Percentiles rank a stretch among this genome's conserved stretches.
Evolutionary conservation across 495 filamentous ascomycete species (phyloP).

Genomic region (Cudoniella acicularis): DNA sequence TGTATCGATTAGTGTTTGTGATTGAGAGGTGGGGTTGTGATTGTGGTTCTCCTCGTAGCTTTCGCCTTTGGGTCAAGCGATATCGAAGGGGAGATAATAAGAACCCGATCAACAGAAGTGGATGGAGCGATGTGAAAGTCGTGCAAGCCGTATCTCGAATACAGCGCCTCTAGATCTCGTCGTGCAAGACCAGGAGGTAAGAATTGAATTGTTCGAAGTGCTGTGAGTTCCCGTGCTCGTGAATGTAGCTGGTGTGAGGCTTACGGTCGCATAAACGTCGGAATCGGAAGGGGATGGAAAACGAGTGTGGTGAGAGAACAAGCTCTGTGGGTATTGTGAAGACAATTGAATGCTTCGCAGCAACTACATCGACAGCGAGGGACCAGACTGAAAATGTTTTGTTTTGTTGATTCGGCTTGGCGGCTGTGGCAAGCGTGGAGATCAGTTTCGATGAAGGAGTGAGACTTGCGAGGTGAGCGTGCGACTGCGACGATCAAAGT

Average conservation of each 20-base stretch:
- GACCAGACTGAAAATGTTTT: neutral
- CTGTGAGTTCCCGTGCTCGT: neutral
- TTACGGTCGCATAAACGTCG: constrained; percentile 5
- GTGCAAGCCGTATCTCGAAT: neutral
- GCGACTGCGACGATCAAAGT: no score
- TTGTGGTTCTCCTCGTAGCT: neutral
- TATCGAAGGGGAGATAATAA: neutral
- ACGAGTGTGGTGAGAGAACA: constrained; percentile 21
- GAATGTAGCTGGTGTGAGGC: neutral
- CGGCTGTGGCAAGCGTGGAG: neutral
- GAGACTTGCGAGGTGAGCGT: no score
- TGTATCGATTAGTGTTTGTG: neutral
- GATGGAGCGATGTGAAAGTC: neutral
- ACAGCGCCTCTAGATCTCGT: neutral
- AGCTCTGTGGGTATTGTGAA: constrained; percentile 13
- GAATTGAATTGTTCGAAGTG: constrained; percentile 15
- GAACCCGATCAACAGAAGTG: neutral
- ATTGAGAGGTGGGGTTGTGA: neutral
- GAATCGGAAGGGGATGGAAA: constrained; percentile 2
- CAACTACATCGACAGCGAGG: constrained; percentile 18
- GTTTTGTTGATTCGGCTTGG: neutral
- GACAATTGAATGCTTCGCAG: neutral
- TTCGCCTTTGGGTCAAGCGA: neutral
- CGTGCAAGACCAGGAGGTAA: constrained; percentile 1
- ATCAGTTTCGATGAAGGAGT: neutral